Evolutionary conservation across 75 land plant species (phyloP), one percentile per base, ranked within the genome.

Genomic region (Ceratopteris richardii): DNA sequence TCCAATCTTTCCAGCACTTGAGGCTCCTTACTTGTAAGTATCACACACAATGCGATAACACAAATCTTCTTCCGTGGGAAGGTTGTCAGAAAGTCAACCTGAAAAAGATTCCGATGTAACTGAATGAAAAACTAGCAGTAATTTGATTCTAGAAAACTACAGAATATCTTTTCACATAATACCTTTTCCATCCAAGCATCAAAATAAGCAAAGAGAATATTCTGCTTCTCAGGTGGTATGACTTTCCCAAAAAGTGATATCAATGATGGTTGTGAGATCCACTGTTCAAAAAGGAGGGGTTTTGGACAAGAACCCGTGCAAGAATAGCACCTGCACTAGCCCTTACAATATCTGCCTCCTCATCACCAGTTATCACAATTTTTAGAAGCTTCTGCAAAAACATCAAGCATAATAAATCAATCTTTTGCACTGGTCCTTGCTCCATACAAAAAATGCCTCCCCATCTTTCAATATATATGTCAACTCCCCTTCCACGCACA

Each of bases 111-210:
- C 4, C 24, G 23, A 1, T 20, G 11, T 23, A 20, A 2, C 24
- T 19, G 12, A 54, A 3, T 54, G 26, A n/a, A n/a, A n/a, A n/a
- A n/a, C n/a, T n/a, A n/a, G n/a, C n/a, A n/a, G n/a, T n/a, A n/a
- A n/a, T n/a, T n/a, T 19, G 4, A 4, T 48, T 11, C 14, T 11
- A 48, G 20, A 48, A 40, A 40, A 40, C 14, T 40, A 40, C 42
- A 14, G 14, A 40, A 10, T 40, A 40, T 40, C 42, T 40, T 14
- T 14, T 14, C 42, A 40, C 42, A 40, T 9, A 63, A 63, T 56
- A 95, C 99, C 99, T 93, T 88, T 33, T 95, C 99, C 64, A 95
- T 80, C 99, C 97, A 95, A 42, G 90, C 58, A 69, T 95, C 99
- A 66, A 82, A 85, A 70, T 90, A 65, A 24, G 64, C 66, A 56